Base-by-base conservation (phyloP, 257 asterid species). In the Avicennia marina region DNA sequence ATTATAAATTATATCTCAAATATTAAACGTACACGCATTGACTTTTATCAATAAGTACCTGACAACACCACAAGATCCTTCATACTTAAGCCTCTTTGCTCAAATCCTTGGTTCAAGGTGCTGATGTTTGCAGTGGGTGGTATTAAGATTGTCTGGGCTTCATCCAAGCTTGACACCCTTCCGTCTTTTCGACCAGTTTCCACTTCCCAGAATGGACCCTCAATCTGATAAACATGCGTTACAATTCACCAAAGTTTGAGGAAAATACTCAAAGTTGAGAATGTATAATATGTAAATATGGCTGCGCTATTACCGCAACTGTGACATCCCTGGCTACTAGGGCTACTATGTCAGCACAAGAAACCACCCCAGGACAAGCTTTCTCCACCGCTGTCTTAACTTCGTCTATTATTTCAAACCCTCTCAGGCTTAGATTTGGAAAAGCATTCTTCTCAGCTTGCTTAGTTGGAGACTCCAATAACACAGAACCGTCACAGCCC, bases 401-500 rank as follows among this genome's bases (percentile, higher is more conserved):
- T 53, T 48, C 70, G 32, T 81, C 89, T 10, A 81, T 75, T 11
- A 76, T 46, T 34, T 69, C 72, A 26, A 44, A 81, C 34, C 85
- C 89, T 53, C 77, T 65, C 0, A 81, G 71, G 50, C 75, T 75
- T 43, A 65, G 58, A 50, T 81, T 81, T 2, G 89, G 89, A 2
- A 39, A 0, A 18, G 81, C 55, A 29, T 78, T 57, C 50, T 75
- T 81, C 56, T 81, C 85, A 1, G 85, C 64, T 59, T 68, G 73
- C 2, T 70, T 68, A 8, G 55, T 58, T 0, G 68, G 62, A 11
- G 75, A 71, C 68, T 81, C 61, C 64, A 81, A 61, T 8, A 77
- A 60, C 13, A 78, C 63, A 3, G 88, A 81, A n/a, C 71, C 88
- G 33, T 81, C 88, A 10, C 88, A 81, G 11, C 88, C 88, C 85